phyloP scores from a whole-genome alignment of 169 alveolate genomes.

The Eimeria sp. region DNA sequence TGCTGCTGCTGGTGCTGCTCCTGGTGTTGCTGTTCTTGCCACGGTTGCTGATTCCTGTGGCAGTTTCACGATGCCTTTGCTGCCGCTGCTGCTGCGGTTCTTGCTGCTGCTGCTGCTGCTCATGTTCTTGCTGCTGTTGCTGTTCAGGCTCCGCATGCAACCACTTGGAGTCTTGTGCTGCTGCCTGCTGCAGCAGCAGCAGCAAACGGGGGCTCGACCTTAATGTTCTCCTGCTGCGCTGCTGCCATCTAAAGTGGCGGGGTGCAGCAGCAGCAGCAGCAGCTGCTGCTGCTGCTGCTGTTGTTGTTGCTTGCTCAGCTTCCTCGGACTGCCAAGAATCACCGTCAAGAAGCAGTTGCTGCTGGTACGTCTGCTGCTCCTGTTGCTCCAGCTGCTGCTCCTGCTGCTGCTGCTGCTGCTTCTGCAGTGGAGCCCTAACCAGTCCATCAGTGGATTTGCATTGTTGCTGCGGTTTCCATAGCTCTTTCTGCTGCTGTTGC shows the following conservation, averaged over 20 bases:
- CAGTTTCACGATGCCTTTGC: not conserved
- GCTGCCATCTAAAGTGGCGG: not conserved
- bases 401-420: constrained; percentile 28
- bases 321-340: not conserved
- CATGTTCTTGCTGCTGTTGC: no score
- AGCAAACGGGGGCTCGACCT: constrained; percentile 8
- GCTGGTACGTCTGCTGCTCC: not conserved
- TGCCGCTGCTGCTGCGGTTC: no score
- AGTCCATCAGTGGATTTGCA: no score
- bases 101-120: no score
- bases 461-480: no score
- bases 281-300: not conserved
- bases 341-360: constrained; percentile 2
- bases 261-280: constrained; percentile 1
- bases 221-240: constrained; percentile 3
- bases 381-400: constrained; percentile 32
- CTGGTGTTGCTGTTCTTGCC: not conserved
- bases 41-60: not conserved
- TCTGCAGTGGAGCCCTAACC: not conserved
- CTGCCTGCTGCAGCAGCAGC: constrained; percentile 50
- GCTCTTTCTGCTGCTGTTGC: no score
- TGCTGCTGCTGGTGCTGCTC: constrained; percentile 29
- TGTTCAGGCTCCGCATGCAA: not conserved
- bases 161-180: constrained; percentile 32
- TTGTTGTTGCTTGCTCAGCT: not conserved